Evolutionary conservation across 441 rosid genomes (phyloP).

Genomic region (Erodium chrysanthum): DNA sequence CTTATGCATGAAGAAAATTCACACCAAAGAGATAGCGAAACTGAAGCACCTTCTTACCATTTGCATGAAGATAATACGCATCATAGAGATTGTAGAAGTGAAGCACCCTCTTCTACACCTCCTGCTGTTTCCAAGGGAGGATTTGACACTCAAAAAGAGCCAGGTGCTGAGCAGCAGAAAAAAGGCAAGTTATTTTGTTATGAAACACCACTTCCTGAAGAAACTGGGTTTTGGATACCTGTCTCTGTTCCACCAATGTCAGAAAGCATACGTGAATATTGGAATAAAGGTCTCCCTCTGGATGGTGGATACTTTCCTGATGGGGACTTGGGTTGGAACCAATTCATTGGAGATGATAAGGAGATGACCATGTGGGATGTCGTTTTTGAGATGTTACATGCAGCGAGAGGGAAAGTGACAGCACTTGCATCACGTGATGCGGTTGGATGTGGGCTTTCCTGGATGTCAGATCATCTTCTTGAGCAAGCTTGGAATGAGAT

Average conservation of each 20-base stretch:
- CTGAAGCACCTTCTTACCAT: constrained; percentile 13
- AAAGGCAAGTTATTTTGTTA: constrained; percentile 65
- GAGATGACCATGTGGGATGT: constrained; percentile 98
- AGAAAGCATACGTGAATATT: constrained; percentile 52
- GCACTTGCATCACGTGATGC: constrained; percentile 60
- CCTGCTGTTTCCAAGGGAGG: constrained; percentile 9
- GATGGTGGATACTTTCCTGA: constrained; percentile 84
- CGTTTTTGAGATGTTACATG: constrained; percentile 67
- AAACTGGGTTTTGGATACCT: constrained; percentile 90
- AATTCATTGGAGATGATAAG: constrained; percentile 43
- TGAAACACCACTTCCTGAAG: constrained; percentile 65
- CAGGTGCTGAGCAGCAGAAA: constrained; percentile 23
- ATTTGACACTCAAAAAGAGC: constrained; percentile 16
- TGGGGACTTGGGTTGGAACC: constrained; percentile 79
- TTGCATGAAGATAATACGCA: constrained; percentile 6
- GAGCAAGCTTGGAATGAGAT: constrained; percentile 98
- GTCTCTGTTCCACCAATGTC: constrained; percentile 92
- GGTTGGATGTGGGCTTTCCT: constrained; percentile 37
- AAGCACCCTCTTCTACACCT: constrained; percentile 8
- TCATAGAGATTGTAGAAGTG: constrained; percentile 20
- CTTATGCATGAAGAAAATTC: constrained; percentile 7
- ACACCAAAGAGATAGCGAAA: constrained; percentile 17
- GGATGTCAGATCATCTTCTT: constrained; percentile 56
- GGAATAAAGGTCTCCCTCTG: constrained; percentile 39
- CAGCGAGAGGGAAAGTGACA: constrained; percentile 70